A percentile compares a stretch with the other conserved stretches of the same genome.
phyloP scores from a whole-genome alignment of 306 rosid genomes.

The Myrica gale region DNA sequence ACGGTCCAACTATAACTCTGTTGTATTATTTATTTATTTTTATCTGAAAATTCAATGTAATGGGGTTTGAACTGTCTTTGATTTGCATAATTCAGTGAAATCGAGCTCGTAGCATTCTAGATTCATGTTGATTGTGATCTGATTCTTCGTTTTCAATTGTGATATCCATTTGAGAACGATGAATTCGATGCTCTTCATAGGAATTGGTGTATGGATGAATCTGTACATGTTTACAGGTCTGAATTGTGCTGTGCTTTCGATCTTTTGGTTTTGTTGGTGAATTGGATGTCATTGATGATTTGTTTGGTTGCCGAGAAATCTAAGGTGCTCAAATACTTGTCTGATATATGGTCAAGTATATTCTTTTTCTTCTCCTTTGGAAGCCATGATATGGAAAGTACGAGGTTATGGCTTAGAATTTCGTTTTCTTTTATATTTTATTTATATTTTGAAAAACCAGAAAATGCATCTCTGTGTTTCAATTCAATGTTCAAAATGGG shows the following conservation, averaged over 20 bases:
- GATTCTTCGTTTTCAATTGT: slow-evolving; percentile 31
- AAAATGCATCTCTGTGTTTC: background rate
- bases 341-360: slow-evolving; percentile 25
- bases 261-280: slow-evolving; percentile 35
- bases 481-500: slow-evolving; percentile 24
- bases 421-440: slow-evolving; percentile 14
- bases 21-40: slow-evolving; percentile 6
- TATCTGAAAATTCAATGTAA: slow-evolving; percentile 8
- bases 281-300: slow-evolving; percentile 31
- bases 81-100: slow-evolving; percentile 37
- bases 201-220: slow-evolving; percentile 29
- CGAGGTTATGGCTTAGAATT: slow-evolving; percentile 21
- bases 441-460: slow-evolving; percentile 24
- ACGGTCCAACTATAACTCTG: slow-evolving; percentile 6
- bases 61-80: slow-evolving; percentile 24
- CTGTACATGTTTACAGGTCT: slow-evolving; percentile 5
- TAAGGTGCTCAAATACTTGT: slow-evolving; percentile 27
- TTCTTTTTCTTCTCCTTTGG: slow-evolving; percentile 25
- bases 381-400: slow-evolving; percentile 19
- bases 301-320: slow-evolving; percentile 21
- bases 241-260: slow-evolving; percentile 27
- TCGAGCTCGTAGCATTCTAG: slow-evolving; percentile 35
- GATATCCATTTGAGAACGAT: background rate
- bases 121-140: slow-evolving; percentile 17
- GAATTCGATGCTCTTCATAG: slow-evolving; percentile 29